Evolutionary conservation across 192 early-diverging fungal species (phyloP).

Genomic region (Backusella psychrophila): DNA sequence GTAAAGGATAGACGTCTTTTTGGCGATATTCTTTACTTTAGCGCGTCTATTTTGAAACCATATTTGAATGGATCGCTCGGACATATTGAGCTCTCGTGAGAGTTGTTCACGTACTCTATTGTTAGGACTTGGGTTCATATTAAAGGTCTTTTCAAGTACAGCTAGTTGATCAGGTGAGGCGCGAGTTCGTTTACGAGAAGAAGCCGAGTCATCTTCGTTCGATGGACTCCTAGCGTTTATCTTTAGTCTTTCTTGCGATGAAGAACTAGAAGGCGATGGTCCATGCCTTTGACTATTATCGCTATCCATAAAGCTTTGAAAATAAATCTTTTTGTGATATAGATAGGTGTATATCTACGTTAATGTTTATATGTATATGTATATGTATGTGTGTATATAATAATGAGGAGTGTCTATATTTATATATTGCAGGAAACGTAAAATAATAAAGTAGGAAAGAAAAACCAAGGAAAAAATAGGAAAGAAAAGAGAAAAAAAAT

Average conservation of each 20-base stretch:
- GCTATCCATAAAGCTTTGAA: neutral
- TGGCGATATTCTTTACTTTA: constrained; percentile 67
- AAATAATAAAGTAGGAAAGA: constrained; percentile 7
- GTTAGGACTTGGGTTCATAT: constrained; percentile 65
- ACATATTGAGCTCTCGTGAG: constrained; percentile 68
- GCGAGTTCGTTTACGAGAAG: constrained; percentile 57
- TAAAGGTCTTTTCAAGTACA: constrained; percentile 68
- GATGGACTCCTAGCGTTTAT: neutral
- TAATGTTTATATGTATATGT: neutral
- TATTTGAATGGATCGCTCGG: constrained; percentile 74
- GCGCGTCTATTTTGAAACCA: constrained; percentile 86
- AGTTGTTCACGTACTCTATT: constrained; percentile 63
- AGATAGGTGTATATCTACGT: neutral
- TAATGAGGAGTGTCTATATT: neutral
- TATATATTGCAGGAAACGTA: neutral
- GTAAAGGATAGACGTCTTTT: constrained; percentile 24
- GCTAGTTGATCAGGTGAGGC: constrained; percentile 65
- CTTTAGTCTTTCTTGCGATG: neutral
- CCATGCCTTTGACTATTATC: neutral
- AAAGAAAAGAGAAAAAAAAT: neutral
- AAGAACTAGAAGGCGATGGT: neutral
- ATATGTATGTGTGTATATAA: neutral
- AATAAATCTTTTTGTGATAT: neutral
- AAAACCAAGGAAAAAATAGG: constrained; percentile 11
- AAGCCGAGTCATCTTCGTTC: neutral